phyloP scores from a whole-genome alignment of 169 alveolate genomes.

The Babesia bovis region DNA sequence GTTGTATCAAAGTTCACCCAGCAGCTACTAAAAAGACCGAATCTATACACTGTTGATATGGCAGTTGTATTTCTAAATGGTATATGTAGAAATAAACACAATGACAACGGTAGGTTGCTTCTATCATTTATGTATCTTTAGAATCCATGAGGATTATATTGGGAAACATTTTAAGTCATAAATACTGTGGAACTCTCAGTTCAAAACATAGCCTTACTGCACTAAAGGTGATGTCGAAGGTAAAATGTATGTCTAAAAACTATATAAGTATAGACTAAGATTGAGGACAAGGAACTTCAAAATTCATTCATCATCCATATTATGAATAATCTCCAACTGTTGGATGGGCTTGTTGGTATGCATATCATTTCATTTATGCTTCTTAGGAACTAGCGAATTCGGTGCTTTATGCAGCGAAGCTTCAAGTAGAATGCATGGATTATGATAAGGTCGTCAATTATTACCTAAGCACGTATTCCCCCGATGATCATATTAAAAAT shows the following conservation, averaged over 20 bases:
- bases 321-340: too few species aligned
- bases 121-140: too few species aligned
- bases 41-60: constrained; percentile 21
- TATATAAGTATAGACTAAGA: neutral
- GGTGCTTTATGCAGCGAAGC: constrained; percentile 7
- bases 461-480: neutral
- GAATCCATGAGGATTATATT: too few species aligned
- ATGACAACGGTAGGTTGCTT: constrained; percentile 20
- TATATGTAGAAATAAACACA: constrained; percentile 2
- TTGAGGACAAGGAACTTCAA: neutral
- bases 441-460: neutral
- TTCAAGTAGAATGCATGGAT: neutral
- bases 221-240: constrained; percentile 41
- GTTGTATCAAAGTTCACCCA: constrained; percentile 11
- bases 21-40: constrained; percentile 6
- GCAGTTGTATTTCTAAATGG: constrained; percentile 14
- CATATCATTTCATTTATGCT: too few species aligned
- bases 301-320: too few species aligned
- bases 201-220: constrained; percentile 16
- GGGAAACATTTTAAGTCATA: too few species aligned
- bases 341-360: too few species aligned
- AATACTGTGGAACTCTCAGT: constrained; percentile 5
- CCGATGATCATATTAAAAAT: constrained; percentile 9
- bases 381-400: constrained; percentile 18
- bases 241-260: neutral